Percentiles rank a stretch among this genome's conserved stretches.
Conservation (phyloP, 192 early-diverging fungal genomes). For the Anaeromyces robustus region DNA sequence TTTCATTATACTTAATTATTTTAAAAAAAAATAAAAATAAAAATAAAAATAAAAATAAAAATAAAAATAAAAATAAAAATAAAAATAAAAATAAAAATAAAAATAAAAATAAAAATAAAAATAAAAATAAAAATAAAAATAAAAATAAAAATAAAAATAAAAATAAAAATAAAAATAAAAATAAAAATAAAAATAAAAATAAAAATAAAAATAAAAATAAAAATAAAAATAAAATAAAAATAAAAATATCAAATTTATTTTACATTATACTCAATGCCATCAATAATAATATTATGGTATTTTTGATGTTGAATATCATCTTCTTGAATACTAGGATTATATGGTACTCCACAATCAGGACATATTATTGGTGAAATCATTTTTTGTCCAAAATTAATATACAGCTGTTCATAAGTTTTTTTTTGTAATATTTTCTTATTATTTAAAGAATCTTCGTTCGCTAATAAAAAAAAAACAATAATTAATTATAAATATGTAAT, state of each 20-base stretch:
- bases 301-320: conserved; percentile 3
- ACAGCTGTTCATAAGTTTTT: neutral
- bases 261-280: conserved; percentile 12
- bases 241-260: neutral
- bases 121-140: no score
- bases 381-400: conserved; percentile 8
- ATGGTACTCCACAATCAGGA: conserved; percentile 10
- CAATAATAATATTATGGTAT: conserved; percentile 10
- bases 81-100: no score
- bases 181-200: no score
- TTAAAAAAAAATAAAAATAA: neutral
- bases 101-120: no score
- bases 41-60: no score
- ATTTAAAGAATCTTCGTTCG: neutral
- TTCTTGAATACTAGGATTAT: conserved; percentile 6
- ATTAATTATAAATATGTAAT: no score
- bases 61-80: no score
- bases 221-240: no score
- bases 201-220: no score
- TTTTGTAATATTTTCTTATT: neutral
- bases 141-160: no score
- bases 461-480: no score
- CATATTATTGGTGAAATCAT: conserved; percentile 1
- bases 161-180: no score
- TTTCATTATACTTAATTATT: neutral